Base-by-base conservation (phyloP, 2,329 filamentous ascomycete species). In the Akanthomyces lecanii region DNA sequence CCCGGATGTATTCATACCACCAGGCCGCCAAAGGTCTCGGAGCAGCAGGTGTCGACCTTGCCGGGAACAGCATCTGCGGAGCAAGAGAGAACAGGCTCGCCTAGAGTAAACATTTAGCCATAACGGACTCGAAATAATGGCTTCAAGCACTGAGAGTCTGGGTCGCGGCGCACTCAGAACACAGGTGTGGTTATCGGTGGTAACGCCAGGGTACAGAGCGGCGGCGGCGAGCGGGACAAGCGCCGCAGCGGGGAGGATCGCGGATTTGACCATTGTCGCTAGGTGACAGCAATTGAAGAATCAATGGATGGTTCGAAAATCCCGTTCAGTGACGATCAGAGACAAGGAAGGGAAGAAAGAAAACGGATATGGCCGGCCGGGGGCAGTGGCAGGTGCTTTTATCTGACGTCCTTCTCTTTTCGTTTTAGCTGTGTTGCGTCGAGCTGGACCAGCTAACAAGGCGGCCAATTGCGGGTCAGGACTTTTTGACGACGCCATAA, bases 21-120 rank as follows among this genome's bases (percentile, higher is more conserved):
- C 5, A 89, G 77, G 4, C 86, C 86, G 33, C 86, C 86, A 67
- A 77, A 88, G 0, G 86, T 89, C 75, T 89, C 86, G 18, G 79
- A 79, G 68, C 86, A 89, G 78, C 86, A 89, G 1, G 82, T 82
- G 69, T 89, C 85, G 40, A 84, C 81, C 60, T 76, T 71, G 40
- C 68, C 73, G 1, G 76, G 77, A 28, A 74, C 72, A 6, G 80
- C 82, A 1, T 73, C 70, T 23, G 73, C 67, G 1, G 81, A 82
- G 73, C 83, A 85, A 1, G 82, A 85, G 38, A 82, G 74, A 16
- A 75, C 66, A 1, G 72, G 70, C 25, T 69, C 63, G 51, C 66
- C 71, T 74, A 66, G 10, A 21, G 21, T 7, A 64, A 14, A 5
- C 5, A 5, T 16, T 54, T 52, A 51, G 61, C 40, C 11, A 48